Evolutionary conservation across 345 rosid genomes (phyloP).

Genomic region (Cardamine resedifolia): DNA sequence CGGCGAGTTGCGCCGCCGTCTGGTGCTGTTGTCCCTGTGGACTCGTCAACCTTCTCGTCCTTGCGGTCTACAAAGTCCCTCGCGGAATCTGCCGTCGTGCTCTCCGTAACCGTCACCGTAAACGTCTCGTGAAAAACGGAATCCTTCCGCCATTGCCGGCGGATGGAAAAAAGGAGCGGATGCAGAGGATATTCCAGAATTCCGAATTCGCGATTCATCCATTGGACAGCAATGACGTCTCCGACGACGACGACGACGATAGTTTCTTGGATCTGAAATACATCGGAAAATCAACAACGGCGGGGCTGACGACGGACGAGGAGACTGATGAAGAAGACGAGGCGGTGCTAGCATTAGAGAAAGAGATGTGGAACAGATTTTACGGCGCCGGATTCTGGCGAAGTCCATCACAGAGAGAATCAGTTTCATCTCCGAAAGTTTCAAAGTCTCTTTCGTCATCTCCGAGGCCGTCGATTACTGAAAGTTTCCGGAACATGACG

Average conservation of each 20-base stretch:
- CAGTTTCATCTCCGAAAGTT: conserved; percentile 28
- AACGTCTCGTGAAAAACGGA: conserved; percentile 36
- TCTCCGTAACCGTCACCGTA: conserved; percentile 39
- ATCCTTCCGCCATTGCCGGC: conserved; percentile 35
- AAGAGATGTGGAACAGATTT: conserved; percentile 67
- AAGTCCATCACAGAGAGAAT: conserved; percentile 56
- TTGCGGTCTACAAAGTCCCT: conserved; percentile 63
- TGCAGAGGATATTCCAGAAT: conserved; percentile 38
- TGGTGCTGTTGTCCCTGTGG: conserved; percentile 77
- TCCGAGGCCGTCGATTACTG: conserved; percentile 29
- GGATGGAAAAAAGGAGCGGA: conserved; percentile 13
- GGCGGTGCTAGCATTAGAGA: conserved; percentile 51
- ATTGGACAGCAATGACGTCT: conserved; percentile 32
- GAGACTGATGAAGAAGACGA: conserved; percentile 36
- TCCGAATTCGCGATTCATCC: conserved; percentile 40
- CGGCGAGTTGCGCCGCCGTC: conserved; percentile 76
- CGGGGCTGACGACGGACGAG: conserved; percentile 36
- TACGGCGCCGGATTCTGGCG: conserved; percentile 70
- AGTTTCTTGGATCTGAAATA: conserved; percentile 20
- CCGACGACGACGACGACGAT: conserved; percentile 23
- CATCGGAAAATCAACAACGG: conserved; percentile 21
- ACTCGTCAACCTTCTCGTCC: conserved; percentile 48
- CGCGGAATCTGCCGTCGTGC: conserved; percentile 56
- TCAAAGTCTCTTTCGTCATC: conserved; percentile 21
- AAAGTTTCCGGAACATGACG: conserved; percentile 2